These are phyloP conservation scores for Mycosphaerella sp. DNA, from an alignment of 2,329 filamentous ascomycete species.

Conservation along the genomic window DNA sequence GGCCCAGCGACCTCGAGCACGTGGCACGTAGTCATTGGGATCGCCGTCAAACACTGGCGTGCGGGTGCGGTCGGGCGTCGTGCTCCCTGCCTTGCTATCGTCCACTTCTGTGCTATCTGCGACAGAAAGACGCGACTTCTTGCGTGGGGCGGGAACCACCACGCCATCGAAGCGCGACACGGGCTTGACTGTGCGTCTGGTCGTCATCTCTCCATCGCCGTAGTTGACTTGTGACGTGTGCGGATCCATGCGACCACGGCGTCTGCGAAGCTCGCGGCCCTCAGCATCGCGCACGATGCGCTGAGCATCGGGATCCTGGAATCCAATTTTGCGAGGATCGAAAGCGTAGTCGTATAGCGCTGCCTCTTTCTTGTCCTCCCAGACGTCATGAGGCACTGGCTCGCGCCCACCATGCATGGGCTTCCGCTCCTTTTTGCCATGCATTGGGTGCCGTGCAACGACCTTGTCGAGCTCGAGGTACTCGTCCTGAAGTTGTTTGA, in stretches of 20 bases:
- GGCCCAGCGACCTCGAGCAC: conserved; percentile 29
- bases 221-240: conserved; percentile 26
- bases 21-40: conserved; percentile 20
- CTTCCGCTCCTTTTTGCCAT: conserved; percentile 48
- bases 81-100: conserved; percentile 12
- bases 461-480: conserved; percentile 51
- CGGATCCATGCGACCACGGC: conserved; percentile 28
- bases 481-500: conserved; percentile 55
- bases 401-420: conserved; percentile 44
- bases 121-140: conserved; percentile 20
- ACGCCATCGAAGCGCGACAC: conserved; percentile 30
- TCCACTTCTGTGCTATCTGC: conserved; percentile 12
- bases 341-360: conserved; percentile 56
- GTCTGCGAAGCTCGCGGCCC: conserved; percentile 44
- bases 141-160: conserved; percentile 23
- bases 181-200: conserved; percentile 25
- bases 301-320: conserved; percentile 54
- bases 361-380: conserved; percentile 56
- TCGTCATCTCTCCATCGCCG: conserved; percentile 27
- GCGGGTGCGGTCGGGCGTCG: conserved; percentile 23
- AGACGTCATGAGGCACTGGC: conserved; percentile 44
- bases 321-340: conserved; percentile 47
- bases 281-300: conserved; percentile 42
- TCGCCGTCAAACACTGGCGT: conserved; percentile 16
- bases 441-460: conserved; percentile 40